A percentile compares a stretch with the other conserved stretches of the same genome.
These are phyloP conservation scores for Myriosclerotinia duriaeana DNA, from an alignment of 2,329 filamentous ascomycete genomes.

Conservation along the genomic window DNA sequence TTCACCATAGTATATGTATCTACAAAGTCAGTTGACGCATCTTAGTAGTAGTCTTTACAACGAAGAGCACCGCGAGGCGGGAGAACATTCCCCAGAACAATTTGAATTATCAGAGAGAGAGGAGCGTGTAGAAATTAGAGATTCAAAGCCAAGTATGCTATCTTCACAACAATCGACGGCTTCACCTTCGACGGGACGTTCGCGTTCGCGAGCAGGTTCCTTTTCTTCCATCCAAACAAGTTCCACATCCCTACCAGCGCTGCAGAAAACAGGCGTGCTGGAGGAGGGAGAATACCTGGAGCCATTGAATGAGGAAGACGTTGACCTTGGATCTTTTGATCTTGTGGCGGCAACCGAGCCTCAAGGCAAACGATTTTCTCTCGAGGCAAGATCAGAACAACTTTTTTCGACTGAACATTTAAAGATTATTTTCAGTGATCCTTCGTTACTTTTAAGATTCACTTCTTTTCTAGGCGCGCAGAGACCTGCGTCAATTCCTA, in stretches of 20 bases:
- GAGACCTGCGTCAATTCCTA: constrained; percentile 61
- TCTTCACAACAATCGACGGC: constrained; percentile 16
- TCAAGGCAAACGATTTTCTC: constrained; percentile 47
- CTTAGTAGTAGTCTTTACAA: constrained; percentile 15
- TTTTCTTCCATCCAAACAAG: constrained; percentile 36
- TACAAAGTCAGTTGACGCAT: not conserved
- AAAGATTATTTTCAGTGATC: constrained; percentile 62
- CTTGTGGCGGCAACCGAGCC: constrained; percentile 48
- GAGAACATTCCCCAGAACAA: not conserved
- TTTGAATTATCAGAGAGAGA: constrained; percentile 9
- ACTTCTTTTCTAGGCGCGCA: constrained; percentile 62
- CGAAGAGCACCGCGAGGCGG: constrained; percentile 11
- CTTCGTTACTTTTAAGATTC: constrained; percentile 62
- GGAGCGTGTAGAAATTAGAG: constrained; percentile 12
- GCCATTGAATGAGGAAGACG: constrained; percentile 45
- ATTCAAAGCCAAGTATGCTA: constrained; percentile 16
- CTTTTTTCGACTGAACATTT: constrained; percentile 68
- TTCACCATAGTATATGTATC: too few species aligned
- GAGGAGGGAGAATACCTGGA: constrained; percentile 54
- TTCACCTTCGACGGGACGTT: constrained; percentile 30
- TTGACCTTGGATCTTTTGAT: constrained; percentile 55
- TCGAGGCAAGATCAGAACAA: constrained; percentile 64
- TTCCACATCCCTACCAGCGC: constrained; percentile 35
- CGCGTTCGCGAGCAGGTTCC: constrained; percentile 32
- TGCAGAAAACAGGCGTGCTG: constrained; percentile 34